Base-by-base conservation (phyloP, 495 filamentous ascomycete genomes). In the Penicillium atrosanguineum region DNA sequence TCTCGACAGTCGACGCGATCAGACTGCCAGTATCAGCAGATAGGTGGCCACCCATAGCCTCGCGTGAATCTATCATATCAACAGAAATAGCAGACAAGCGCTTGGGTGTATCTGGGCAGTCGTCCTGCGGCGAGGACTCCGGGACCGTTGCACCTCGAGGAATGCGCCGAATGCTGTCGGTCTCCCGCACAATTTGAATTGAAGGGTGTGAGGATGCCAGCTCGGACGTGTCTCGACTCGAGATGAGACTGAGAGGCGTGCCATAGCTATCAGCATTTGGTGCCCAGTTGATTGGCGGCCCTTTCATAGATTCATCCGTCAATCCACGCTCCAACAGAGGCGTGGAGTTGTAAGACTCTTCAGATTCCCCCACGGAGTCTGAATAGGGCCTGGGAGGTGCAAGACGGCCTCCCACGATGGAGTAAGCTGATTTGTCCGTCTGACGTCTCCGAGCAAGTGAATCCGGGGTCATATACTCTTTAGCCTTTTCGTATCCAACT, bases 261-360 rank as follows among this genome's bases (percentile, higher is more conserved):
- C 49, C 57, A 42, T 62, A 44, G 2, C 34, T 38, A 46, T 59
- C 36, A 11, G 50, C 16, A 44, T 41, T 18, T 19, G 48, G n/a
- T 41, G 36, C 8, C 6, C 56, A 55, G 21, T 26, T 54, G 1
- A 64, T 51, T 7, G 61, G 34, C 28, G 72, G 68, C 29, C 71
- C 66, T 60, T 74, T 75, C 75, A 75, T 76, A 3, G 71, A 74
- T 20, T 77, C 76, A 46, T 88, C 84, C 15, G 82, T 86, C 36
- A 90, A 67, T 7, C 83, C 89, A 40, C 88, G 77, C 49, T 94
- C 86, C 19, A 94, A 79, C 12, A 94, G 71, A 6, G 90, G 90
- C 44, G 83, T 85, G 0, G 90, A 90, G 40, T 82, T 85, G 58
- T 92, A 91, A 1, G 89, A 95, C 38, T 82, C 79, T 51, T 87